Percentiles rank a stretch among this genome's conserved stretches.
Evolutionary conservation across 2,329 filamentous ascomycete species (phyloP).

Genomic region (Penicillium sp.): DNA sequence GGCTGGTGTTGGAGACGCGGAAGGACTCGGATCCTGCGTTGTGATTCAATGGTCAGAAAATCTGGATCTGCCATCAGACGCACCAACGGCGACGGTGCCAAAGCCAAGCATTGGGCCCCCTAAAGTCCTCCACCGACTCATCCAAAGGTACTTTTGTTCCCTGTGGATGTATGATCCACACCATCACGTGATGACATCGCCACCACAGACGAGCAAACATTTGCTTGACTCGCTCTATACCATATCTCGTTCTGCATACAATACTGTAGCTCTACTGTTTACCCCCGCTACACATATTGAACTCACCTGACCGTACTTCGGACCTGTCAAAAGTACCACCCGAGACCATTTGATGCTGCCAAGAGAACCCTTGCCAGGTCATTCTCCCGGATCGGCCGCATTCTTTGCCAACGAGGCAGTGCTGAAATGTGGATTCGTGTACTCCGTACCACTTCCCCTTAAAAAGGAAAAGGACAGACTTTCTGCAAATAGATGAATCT

Average conservation of each 20-base stretch:
- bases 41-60: slow-evolving; percentile 5
- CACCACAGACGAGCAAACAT: background rate
- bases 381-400: slow-evolving; percentile 19
- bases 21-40: slow-evolving; percentile 23
- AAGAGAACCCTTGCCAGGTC: slow-evolving; percentile 20
- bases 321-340: background rate
- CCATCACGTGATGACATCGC: background rate
- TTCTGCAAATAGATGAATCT: background rate
- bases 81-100: slow-evolving; percentile 3
- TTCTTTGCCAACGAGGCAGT: slow-evolving; percentile 18
- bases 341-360: slow-evolving; percentile 2
- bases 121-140: background rate
- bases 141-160: background rate
- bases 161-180: background rate
- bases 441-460: background rate
- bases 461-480: background rate
- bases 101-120: slow-evolving; percentile 7
- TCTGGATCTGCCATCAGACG: slow-evolving; percentile 5
- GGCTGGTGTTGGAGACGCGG: slow-evolving; percentile 13
- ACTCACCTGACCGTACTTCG: background rate
- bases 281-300: background rate
- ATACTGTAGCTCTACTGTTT: background rate
- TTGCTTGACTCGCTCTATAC: background rate
- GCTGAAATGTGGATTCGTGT: slow-evolving; percentile 13
- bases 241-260: background rate